Evolutionary conservation across 805 yeast genomes (phyloP), one percentile per base, ranked within the genome.

Genomic region (Candida awuae): DNA sequence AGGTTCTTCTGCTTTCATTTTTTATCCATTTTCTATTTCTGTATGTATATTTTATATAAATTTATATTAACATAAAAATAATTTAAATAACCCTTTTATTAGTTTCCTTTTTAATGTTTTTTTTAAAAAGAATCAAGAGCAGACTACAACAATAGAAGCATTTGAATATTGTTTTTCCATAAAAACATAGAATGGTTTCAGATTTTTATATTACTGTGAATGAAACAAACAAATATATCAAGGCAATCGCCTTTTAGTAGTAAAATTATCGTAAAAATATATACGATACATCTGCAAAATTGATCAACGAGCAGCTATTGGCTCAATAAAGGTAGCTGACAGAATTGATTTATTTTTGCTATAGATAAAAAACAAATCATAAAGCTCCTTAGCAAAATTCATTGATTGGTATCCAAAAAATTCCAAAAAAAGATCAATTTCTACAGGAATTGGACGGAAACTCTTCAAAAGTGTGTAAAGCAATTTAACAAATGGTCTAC

Each of bases 1-100:
- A 60, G 50, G 12, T 52, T 34, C 42, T 16, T 19, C 10, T 25
- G 14, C 17, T n/a, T 7, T 10, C 25, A 42, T 21, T 28, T 20
- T 23, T 29, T 29, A 38, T 29, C 25, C 20, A n/a, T 2, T 14
- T n/a, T n/a, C 29, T 14, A 29, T 19, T 18, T 31, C 34, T 31
- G 17, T 16, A 29, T 29, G 17, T 28, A 28, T 28, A 28, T 25
- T 25, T 25, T 25, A 25, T 25, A 25, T 7, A 25, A 25, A 25
- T 12, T 25, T 25, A 25, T 25, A 25, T 25, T 6, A 25, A 10
- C 28, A 25, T 25, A 25, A 25, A n/a, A n/a, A n/a, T n/a, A n/a
- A n/a, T n/a, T n/a, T n/a, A n/a, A n/a, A n/a, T n/a, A n/a, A n/a
- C n/a, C n/a, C n/a, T n/a, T n/a, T n/a, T n/a, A n/a, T n/a, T n/a